Evolutionary conservation across 768 basidiomycete species (phyloP).

Genomic region (Pholiota conissans): DNA sequence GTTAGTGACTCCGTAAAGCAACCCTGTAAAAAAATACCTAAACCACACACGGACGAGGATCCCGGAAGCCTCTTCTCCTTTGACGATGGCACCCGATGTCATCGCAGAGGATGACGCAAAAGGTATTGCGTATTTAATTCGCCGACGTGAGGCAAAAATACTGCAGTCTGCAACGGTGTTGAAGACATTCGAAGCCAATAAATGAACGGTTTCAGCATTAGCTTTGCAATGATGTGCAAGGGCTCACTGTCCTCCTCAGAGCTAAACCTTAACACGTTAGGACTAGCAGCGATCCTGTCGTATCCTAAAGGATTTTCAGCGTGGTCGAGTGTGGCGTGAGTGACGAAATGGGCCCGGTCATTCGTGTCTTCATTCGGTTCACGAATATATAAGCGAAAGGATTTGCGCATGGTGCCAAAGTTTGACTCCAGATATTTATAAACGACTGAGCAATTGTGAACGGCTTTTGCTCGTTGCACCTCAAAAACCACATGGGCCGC

Average conservation of each 20-base stretch:
- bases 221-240: not conserved
- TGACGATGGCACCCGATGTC: constrained; percentile 9
- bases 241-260: not conserved
- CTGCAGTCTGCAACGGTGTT: not conserved
- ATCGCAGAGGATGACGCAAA: constrained; percentile 13
- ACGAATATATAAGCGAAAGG: not conserved
- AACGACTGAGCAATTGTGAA: not conserved
- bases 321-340: not conserved
- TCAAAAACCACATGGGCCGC: no score
- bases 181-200: not conserved
- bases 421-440: not conserved
- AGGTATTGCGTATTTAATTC: constrained; percentile 9
- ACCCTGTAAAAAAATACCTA: not conserved
- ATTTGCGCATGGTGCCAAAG: not conserved
- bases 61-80: not conserved
- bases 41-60: constrained; percentile 2
- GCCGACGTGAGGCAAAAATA: not conserved
- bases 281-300: no score
- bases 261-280: no score
- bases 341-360: not conserved
- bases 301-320: no score
- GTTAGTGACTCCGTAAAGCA: not conserved
- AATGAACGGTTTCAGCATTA: not conserved
- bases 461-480: not conserved
- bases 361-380: not conserved